Percentiles rank a stretch among this genome's conserved stretches.
These are phyloP conservation scores for Boehmeria nivea DNA, from an alignment of 306 rosid species.

Conservation along the genomic window DNA sequence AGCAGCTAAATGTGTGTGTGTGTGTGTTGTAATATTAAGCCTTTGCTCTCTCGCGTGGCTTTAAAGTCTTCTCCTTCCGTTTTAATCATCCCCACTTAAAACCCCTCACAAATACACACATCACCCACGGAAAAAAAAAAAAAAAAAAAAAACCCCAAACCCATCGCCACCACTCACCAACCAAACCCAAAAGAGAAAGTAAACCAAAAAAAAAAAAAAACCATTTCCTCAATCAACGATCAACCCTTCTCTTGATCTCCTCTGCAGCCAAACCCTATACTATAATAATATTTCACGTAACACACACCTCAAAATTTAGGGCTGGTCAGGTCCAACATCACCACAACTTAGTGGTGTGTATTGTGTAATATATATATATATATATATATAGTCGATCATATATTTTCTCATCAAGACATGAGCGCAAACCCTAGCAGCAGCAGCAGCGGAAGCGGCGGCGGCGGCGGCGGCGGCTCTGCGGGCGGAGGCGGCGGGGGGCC, in stretches of 20 bases:
- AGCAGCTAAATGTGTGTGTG: conserved; percentile 55
- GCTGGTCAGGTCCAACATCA: too few species aligned
- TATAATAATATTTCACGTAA: too few species aligned
- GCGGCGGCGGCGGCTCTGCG: not conserved
- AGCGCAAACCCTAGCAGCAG: conserved; percentile 48
- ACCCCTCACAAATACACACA: not conserved
- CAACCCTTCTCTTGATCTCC: too few species aligned
- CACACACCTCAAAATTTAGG: too few species aligned
- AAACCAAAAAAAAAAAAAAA: not conserved
- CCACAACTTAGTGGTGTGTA: too few species aligned
- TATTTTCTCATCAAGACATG: conserved; percentile 33
- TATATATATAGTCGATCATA: too few species aligned
- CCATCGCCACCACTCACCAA: not conserved
- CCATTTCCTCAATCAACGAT: not conserved
- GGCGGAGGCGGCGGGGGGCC: conserved; percentile 49
- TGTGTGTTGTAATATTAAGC: conserved; percentile 31
- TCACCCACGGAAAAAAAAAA: conserved; percentile 10
- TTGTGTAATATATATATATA: too few species aligned
- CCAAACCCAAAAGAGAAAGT: not conserved
- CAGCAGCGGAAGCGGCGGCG: conserved; percentile 10
- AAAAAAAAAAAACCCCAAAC: not conserved
- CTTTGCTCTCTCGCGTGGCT: conserved; percentile 89
- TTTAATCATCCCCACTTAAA: conserved; percentile 4
- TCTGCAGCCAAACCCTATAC: too few species aligned
- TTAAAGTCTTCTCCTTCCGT: conserved; percentile 55